phyloP scores from a whole-genome alignment of 192 early-diverging fungal genomes.

The Coemansia sp. region DNA sequence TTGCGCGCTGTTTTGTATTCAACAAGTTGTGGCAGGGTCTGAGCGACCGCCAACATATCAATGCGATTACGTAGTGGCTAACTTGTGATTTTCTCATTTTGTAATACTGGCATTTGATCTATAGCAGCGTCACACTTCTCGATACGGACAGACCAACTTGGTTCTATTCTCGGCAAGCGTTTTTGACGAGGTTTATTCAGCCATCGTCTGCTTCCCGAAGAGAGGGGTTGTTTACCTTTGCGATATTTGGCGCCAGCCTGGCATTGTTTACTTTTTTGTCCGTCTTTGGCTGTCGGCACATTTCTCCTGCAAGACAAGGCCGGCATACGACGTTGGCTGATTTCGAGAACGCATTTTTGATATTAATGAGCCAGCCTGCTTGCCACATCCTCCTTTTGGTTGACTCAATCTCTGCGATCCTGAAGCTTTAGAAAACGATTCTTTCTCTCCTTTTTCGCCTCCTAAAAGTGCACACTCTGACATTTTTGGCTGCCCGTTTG shows the following conservation, averaged over 20 bases:
- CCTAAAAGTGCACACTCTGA: not conserved
- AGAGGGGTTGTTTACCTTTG: constrained; percentile 10
- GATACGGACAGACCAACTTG: not conserved
- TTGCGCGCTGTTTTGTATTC: no score
- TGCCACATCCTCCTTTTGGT: not conserved
- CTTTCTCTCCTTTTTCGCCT: not conserved
- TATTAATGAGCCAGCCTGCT: constrained; percentile 6
- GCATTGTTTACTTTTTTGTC: constrained; percentile 12
- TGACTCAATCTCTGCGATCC: constrained; percentile 3
- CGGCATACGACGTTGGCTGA: not conserved
- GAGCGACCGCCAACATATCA: not conserved
- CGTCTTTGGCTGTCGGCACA: not conserved
- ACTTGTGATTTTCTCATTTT: not conserved
- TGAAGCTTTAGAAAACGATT: not conserved
- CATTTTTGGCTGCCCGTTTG: not conserved
- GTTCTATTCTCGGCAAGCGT: constrained; percentile 1
- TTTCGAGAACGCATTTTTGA: constrained; percentile 1
- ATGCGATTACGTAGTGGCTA: not conserved
- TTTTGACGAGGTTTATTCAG: constrained; percentile 1
- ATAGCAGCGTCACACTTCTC: constrained; percentile 1
- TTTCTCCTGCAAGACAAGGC: not conserved
- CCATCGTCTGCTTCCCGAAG: constrained; percentile 2
- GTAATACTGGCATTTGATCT: not conserved
- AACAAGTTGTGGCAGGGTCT: not conserved
- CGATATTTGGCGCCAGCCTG: not conserved